Percentiles rank a stretch among this genome's conserved stretches.
Conservation (phyloP, 148 eudicot species). For the Silene uniflora region DNA sequence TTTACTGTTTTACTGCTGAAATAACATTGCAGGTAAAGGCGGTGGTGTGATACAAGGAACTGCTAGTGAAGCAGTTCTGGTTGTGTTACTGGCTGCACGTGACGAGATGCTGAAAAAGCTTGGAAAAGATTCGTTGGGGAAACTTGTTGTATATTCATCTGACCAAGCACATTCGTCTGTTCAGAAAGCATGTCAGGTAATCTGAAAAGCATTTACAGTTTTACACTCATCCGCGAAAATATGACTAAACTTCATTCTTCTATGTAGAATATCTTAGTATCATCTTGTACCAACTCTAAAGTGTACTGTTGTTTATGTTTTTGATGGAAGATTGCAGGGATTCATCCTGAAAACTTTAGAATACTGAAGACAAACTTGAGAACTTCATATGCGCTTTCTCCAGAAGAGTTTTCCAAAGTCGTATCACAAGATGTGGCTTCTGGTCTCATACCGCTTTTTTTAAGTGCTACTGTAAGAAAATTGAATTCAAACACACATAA, state of each 20-base stretch:
- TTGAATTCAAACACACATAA: neutral
- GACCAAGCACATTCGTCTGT: constrained; percentile 91
- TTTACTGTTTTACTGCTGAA: neutral
- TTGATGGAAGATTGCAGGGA: constrained; percentile 72
- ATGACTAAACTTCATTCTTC: no score
- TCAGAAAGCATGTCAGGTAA: constrained; percentile 88
- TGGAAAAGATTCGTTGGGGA: constrained; percentile 72
- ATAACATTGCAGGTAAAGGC: constrained; percentile 57
- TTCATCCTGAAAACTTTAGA: constrained; percentile 69
- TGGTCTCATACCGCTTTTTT: constrained; percentile 75
- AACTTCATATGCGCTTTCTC: constrained; percentile 71
- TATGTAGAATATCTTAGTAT: neutral
- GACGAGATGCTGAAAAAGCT: constrained; percentile 60
- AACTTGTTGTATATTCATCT: constrained; percentile 77
- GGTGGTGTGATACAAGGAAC: constrained; percentile 99
- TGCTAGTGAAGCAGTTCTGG: constrained; percentile 93
- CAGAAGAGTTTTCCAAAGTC: constrained; percentile 52
- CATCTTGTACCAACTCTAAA: neutral
- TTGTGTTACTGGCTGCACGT: constrained; percentile 86
- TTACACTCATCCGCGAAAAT: neutral
- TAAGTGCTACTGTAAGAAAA: constrained; percentile 85
- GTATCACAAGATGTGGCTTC: constrained; percentile 56
- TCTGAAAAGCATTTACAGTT: neutral
- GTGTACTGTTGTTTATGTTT: neutral
- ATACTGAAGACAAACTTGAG: constrained; percentile 62